Evolutionary conservation across 352 stramenopile species (phyloP), one percentile per base, ranked within the genome.

Genomic region (Pythium rhizo-oryzae): DNA sequence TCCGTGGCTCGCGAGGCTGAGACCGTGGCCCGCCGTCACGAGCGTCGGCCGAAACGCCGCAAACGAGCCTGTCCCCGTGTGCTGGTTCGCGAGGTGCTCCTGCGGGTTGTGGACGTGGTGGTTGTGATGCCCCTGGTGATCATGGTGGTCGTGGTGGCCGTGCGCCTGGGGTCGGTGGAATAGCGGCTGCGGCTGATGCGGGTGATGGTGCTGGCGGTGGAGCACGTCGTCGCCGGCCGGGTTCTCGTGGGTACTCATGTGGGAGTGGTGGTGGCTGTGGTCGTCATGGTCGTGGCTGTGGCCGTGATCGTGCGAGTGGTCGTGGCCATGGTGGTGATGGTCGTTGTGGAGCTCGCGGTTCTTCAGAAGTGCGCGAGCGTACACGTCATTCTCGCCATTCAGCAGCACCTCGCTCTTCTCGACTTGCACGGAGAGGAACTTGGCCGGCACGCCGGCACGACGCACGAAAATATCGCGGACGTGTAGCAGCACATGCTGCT

Each of bases 161-260:
- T 44, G 46, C 37, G 25, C 28, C n/a, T 24, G 46, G 11, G 37
- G 33, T 55, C 30, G 52, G 8, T 61, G 52, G 41, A 53, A 63
- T 18, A 69, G 46, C 28, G 54, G 23, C 46, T 56, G 61, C 15
- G 51, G 54, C 16, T 57, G 47, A 8, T 66, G 41, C 1, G 13
- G 49, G n/a, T 62, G 52, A 55, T 68, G 67, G 24, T 69, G 44
- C 28, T 69, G 67, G 28, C 35, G 58, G 7, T 43, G 65, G 49
- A 64, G 52, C 18, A 71, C 78, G 43, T 91, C 81, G 46, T 89
- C 80, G n/a, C 79, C 81, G 2, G 75, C 84, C 3, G 84, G 77
- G 57, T 90, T 90, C 60, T 90, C 80, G 53, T 85, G 77, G 23
- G 80, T 89, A 21, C 79, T 88, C 82, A 88, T 84, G n/a, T 63